Evolutionary conservation across 2,329 filamentous ascomycete species (phyloP), one percentile per base, ranked within the genome.

Genomic region (Calonectria hawksworthii): DNA sequence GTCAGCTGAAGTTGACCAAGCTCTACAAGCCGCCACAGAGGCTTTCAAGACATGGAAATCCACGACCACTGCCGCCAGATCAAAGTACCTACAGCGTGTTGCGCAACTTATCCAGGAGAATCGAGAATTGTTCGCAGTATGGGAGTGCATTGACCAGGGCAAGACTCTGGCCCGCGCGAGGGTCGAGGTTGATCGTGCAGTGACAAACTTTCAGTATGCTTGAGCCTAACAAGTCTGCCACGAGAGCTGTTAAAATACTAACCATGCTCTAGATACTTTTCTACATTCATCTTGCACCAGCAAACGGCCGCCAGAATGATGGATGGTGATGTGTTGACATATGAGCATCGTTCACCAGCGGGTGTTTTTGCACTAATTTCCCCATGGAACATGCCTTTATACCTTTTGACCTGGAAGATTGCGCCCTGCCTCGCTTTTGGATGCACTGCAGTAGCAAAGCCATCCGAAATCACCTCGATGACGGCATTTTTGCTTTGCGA

Each of bases 21-120:
- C 56, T 2, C 38, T 63, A 23, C 7, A 41, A 26, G 36, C 34
- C 7, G 56, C 56, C n/a, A 63, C 56, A 10, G 56, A 41, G n/a
- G 56, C 56, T 26, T 63, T 63, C n/a, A 63, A 63, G 56, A 63
- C 56, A 18, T 63, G 56, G 56, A 63, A 63, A 23, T n/a, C 41
- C 2, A 63, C 56, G 6, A 63, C 36, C 4, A 63, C 23, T 26
- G 34, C 56, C 8, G 7, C 36, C 10, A 63, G 56, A 26, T 63
- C 56, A 41, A 30, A 28, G 38, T 41, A 63, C 16, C 34, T 63
- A 6, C 56, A 63, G 56, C 56, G 56, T 18, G 23, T 63, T 10
- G 56, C 56, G 23, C 34, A 63, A 10, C 18, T 63, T 4, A 63
- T 63, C 8, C 34, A 63, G 7, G 34, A 63, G 16, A 63, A 63